Conservation (phyloP, 345 rosid species). For the Bruguiera gymnorhiza region DNA sequence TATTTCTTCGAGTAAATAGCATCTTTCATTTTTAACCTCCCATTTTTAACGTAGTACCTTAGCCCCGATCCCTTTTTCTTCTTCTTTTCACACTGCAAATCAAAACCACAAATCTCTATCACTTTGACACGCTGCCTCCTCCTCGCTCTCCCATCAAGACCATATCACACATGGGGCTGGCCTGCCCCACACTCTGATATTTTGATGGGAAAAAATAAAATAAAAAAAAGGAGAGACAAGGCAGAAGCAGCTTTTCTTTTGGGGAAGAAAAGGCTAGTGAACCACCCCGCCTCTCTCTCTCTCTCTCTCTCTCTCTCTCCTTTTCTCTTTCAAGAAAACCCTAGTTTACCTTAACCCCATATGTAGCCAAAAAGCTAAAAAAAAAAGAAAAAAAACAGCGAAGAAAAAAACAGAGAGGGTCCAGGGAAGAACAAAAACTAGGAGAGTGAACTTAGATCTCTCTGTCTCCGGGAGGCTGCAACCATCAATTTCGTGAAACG, state of each 20-base stretch:
- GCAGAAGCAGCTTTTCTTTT: constrained; percentile 21
- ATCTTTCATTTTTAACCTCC: too few relatives aligned
- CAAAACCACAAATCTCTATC: constrained; percentile 27
- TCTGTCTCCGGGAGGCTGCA: constrained; percentile 9
- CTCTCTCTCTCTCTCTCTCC: background rate
- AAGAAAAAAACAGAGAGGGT: background rate
- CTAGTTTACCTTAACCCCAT: constrained; percentile 19
- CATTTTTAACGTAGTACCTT: background rate
- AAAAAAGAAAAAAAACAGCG: background rate
- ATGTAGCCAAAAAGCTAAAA: background rate
- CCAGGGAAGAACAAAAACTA: background rate
- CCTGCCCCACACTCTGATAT: constrained; percentile 22
- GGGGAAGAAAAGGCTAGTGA: constrained; percentile 10
- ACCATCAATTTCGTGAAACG: constrained; percentile 29
- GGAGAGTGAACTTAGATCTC: constrained; percentile 5
- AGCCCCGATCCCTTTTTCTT: constrained; percentile 1
- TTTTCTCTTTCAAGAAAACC: constrained; percentile 21
- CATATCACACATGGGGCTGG: background rate
- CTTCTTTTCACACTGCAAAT: constrained; percentile 31
- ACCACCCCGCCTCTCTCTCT: background rate
- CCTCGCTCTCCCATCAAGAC: background rate
- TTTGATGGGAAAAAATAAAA: background rate
- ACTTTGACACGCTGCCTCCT: constrained; percentile 25
- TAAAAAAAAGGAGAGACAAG: constrained; percentile 12
- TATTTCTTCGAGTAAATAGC: too few relatives aligned